Conservation (phyloP, 2,329 filamentous ascomycete species). For the Penicillium rolfsii region DNA sequence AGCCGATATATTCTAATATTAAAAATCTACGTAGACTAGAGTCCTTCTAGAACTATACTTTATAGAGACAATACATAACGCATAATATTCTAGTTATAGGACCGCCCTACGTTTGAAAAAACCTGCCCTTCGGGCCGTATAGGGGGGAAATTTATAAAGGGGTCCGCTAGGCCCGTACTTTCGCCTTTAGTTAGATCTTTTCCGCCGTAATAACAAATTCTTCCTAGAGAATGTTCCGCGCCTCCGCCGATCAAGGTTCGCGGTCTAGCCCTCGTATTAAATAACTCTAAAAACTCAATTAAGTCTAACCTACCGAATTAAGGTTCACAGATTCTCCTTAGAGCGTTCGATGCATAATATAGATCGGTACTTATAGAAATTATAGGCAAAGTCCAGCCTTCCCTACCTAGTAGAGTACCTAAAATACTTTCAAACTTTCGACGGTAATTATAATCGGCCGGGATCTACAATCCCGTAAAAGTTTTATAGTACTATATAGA, state of each 20-base stretch:
- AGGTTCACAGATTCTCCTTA: constrained; percentile 3
- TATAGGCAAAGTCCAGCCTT: constrained; percentile 4
- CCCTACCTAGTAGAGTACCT: background rate
- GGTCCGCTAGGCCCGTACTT: constrained; percentile 5
- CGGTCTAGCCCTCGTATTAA: constrained; percentile 3
- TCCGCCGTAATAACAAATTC: constrained; percentile 1
- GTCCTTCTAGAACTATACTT: constrained; percentile 1
- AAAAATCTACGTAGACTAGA: constrained; percentile 1
- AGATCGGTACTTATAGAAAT: background rate
- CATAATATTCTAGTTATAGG: constrained; percentile 1
- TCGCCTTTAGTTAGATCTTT: background rate
- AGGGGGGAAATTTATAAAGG: background rate
- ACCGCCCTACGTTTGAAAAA: constrained; percentile 1
- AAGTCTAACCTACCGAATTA: background rate
- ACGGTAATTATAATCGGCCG: constrained; percentile 1
- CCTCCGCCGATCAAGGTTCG: background rate
- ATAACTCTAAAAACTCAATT: constrained; percentile 4
- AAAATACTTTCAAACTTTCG: constrained; percentile 2
- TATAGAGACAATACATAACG: background rate
- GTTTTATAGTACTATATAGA: background rate
- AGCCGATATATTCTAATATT: background rate
- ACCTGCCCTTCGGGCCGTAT: constrained; percentile 1
- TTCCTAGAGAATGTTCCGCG: background rate
- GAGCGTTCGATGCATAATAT: background rate
- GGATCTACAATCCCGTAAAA: background rate